Evolutionary conservation across 2,329 filamentous ascomycete genomes (phyloP), one percentile per base, ranked within the genome.

Genomic region (Dactylellina haptotyla): DNA sequence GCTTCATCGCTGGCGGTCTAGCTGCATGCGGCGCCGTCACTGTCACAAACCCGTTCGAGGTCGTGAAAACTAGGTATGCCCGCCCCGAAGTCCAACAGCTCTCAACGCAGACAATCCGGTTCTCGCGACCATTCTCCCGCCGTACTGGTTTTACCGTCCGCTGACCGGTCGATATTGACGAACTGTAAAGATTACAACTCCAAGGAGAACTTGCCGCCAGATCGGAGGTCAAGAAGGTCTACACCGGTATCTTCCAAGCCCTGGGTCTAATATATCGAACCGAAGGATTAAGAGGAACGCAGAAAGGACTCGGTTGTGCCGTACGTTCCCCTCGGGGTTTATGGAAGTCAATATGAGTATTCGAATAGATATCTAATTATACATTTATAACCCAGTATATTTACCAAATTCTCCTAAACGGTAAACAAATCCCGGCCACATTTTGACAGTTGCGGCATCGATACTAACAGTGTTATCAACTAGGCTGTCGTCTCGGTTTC

Each of bases 11-110:
- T 66, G 95, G 95, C 80, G 95, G 95, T 80, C 91, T 99, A 80
- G 95, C 95, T 80, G 95, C 95, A 76, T 98, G 94, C 83, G 95
- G 95, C 80, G 95, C 95, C 76, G 95, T 99, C 67, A 98, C 94
- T 41, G 93, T 96, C 76, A 98, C 95, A 56, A 95, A 99, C 82
- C 93, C 93, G 66, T 98, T 98, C 83, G 95, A 99, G 83, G 98
- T 94, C 10, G 93, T 99, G 81, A 99, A 99, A 87, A 98, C 98
- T 80, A 91, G 93, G 90, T 93, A 84, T 30, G n/a, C 12, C 12
- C 12, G 0, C 14, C 41, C 20, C 57, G 26, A 41, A 20, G 26
- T 51, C 34, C 28, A 20, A 34, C 28, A 41, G 6, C 6, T 41
- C 50, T n/a, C 46, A 32, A 30, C 16, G 23, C 23, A 18, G 20